Evolutionary conservation across 805 yeast species (phyloP).

Genomic region (Sugiyamaella americana): DNA sequence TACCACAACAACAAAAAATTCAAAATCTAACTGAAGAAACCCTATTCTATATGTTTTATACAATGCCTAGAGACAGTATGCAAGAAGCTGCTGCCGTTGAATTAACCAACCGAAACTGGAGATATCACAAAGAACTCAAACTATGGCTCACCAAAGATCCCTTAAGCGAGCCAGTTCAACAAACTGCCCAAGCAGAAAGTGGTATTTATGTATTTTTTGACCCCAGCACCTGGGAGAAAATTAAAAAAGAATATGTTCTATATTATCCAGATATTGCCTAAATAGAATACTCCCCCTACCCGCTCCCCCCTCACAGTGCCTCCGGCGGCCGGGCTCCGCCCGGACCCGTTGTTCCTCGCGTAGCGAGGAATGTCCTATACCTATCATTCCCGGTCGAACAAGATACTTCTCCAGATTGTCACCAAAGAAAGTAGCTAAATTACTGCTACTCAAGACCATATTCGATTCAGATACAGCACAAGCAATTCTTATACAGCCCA

Average conservation of each 20-base stretch:
- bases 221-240: slow-evolving; percentile 93
- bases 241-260: slow-evolving; percentile 62
- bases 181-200: slow-evolving; percentile 79
- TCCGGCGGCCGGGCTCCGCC: no score
- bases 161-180: slow-evolving; percentile 75
- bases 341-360: no score
- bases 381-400: no score
- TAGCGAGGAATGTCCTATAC: no score
- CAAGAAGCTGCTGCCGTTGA: slow-evolving; percentile 94
- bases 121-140: slow-evolving; percentile 91
- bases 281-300: slow-evolving; percentile 13
- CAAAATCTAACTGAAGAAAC: slow-evolving; percentile 78
- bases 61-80: slow-evolving; percentile 84
- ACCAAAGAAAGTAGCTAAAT: no score
- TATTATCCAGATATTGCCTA: slow-evolving; percentile 59
- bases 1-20: slow-evolving; percentile 40
- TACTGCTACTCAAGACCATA: no score
- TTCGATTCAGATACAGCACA: no score
- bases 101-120: slow-evolving; percentile 88
- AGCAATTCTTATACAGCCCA: no score
- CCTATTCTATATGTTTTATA: slow-evolving; percentile 84
- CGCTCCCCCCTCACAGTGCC: no score
- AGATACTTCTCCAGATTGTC: no score
- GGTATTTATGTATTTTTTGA: slow-evolving; percentile 94
- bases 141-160: slow-evolving; percentile 97